Evolutionary conservation across 306 rosid genomes (phyloP), one percentile per base, ranked within the genome.

Genomic region (Corylus avellana): DNA sequence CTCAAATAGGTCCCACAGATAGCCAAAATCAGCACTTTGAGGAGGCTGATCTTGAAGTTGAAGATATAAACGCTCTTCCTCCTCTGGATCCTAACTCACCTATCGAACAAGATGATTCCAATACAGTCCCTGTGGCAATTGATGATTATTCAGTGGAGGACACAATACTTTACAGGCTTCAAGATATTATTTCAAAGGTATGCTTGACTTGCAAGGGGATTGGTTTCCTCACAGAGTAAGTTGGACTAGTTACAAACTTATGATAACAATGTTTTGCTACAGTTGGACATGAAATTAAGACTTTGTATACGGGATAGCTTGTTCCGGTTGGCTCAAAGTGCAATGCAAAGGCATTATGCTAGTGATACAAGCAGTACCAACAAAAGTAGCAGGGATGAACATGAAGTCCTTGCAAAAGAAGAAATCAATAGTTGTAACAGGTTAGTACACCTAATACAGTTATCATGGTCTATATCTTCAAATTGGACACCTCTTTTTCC

Each of bases 301-400:
- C 77, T 91, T 51, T 86, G 93, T 85, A 89, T 93, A 82, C 84
- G 94, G 84, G 96, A 93, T 83, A 95, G 99, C 87, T 83, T 95
- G 89, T 88, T 86, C 85, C 92, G 99, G 80, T 84, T 95, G 91
- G 93, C 98, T 75, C 90, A 90, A 80, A 92, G 98, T 80, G 92
- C 97, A 79, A 81, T 32, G 77, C 91, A 83, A 80, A 90, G 99
- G 87, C 89, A 86, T 78, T 82, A 73, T 85, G 75, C 85, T 73
- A 87, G 81, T 77, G 92, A 91, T 66, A 92, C 92, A 62, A 75
- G 88, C 80, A 89, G 90, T 74, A 80, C 90, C 78, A 90, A 89
- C 88, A 91, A 80, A 87, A 76, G 72, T 71, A 81, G 75, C 85
- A 88, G 67, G 87, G 90, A 84, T 35, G 94, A 93, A 75, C 83